Evolutionary conservation across 352 stramenopile genomes (phyloP), one percentile per base, ranked within the genome.

Genomic region (Elongisporangium senticosum): DNA sequence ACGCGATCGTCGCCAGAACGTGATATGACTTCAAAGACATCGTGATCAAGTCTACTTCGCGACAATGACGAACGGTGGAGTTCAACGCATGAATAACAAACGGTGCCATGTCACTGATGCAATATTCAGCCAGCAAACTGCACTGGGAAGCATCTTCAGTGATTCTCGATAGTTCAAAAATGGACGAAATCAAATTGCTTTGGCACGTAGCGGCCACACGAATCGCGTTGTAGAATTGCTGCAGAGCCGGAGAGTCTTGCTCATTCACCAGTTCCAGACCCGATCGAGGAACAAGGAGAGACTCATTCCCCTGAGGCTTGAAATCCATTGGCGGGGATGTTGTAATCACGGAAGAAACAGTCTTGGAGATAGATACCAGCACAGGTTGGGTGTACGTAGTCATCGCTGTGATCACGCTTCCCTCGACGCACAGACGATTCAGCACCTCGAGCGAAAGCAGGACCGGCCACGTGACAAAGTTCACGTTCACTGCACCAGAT

Each of bases 21-120:
- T 95, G 86, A 20, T 91, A 91, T n/a, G 82, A 85, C 54, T 93
- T 93, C 28, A 95, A 70, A 15, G 82, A 86, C 63, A 91, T 86
- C 7, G 75, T 86, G 26, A 93, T 85, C 21, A 95, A 65, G 51
- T 95, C 83, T 0, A 91, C 75, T 47, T 95, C 86, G 2, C 86
- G 83, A 33, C 82, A 92, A 54, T 93, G 65, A 14, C 82, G 78
- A 78, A 95, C 89, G 15, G 86, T 87, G 49, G 59, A 83, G 21
- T 89, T 87, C 60, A 89, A 80, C 0, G 86, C 77, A 52, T 90
- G 79, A 15, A 93, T 61, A 26, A 89, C 81, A 19, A 74, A 87
- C 21, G 86, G 80, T 0, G 86, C 80, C 22, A 92, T 68, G 0
- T 83, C 68, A 13, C 64, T 79, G 51, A 93, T 79, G 24, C 83